These are phyloP conservation scores for Dryas octopetala DNA, from an alignment of 306 rosid genomes.

Conservation along the genomic window DNA sequence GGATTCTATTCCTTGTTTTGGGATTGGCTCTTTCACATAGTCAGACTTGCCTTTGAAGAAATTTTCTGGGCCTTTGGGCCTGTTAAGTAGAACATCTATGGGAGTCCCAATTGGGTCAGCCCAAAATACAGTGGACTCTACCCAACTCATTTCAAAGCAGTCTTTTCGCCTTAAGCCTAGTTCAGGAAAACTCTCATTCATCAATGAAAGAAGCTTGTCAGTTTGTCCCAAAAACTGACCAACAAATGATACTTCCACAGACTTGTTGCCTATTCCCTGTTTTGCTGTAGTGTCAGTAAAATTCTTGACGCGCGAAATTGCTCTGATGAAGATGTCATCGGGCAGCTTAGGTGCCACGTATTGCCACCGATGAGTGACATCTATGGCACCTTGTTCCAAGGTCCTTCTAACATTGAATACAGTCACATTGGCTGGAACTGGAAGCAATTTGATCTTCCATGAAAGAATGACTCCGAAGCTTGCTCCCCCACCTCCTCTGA, in stretches of 20 bases:
- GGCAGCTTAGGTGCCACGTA: conserved; percentile 25
- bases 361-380: conserved; percentile 22
- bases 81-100: background rate
- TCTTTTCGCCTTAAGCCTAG: conserved; percentile 2
- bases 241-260: conserved; percentile 1
- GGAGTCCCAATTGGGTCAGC: background rate
- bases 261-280: background rate
- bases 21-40: conserved; percentile 27
- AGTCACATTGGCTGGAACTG: conserved; percentile 22
- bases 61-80: background rate
- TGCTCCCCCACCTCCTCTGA: conserved; percentile 41
- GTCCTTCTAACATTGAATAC: conserved; percentile 21
- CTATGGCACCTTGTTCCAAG: conserved; percentile 13
- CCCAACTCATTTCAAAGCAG: conserved; percentile 24
- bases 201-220: background rate
- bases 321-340: conserved; percentile 21
- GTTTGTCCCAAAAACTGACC: conserved; percentile 7
- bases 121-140: conserved; percentile 17
- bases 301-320: background rate
- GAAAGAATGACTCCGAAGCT: conserved; percentile 43
- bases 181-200: conserved; percentile 6
- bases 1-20: conserved; percentile 8
- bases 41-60: conserved; percentile 22
- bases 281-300: background rate
- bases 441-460: conserved; percentile 32